Evolutionary conservation across 768 basidiomycete genomes (phyloP).

Genomic region (Exidia glandulosa): DNA sequence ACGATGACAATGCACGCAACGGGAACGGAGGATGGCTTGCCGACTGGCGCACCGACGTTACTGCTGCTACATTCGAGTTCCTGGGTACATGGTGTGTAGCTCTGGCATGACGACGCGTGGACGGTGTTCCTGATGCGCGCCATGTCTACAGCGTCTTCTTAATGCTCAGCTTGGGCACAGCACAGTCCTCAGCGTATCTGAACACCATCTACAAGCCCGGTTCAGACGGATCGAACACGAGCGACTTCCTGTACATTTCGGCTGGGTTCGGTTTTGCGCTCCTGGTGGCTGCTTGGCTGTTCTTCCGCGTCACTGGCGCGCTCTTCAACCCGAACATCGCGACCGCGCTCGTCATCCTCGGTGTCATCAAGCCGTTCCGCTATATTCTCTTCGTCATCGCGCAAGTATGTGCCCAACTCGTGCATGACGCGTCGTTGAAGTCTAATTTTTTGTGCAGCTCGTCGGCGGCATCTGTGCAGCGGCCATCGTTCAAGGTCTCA

Average conservation of each 20-base stretch:
- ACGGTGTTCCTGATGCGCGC: not conserved
- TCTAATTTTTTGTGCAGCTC: slow-evolving; percentile 17
- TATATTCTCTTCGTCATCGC: slow-evolving; percentile 51
- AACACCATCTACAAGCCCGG: not conserved
- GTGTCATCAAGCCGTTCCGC: slow-evolving; percentile 41
- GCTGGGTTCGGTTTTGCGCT: slow-evolving; percentile 37
- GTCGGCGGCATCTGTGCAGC: slow-evolving; percentile 49
- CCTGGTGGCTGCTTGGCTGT: slow-evolving; percentile 54
- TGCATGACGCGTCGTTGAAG: not conserved
- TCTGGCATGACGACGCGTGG: not conserved
- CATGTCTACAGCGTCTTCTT: not conserved
- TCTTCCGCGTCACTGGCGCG: slow-evolving; percentile 53
- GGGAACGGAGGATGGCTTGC: too few species aligned
- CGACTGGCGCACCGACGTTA: not conserved
- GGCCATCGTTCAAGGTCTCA: slow-evolving; percentile 41
- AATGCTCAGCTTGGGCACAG: not conserved
- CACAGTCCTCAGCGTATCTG: not conserved
- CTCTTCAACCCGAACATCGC: slow-evolving; percentile 58
- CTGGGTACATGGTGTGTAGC: not conserved
- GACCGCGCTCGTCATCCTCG: slow-evolving; percentile 46
- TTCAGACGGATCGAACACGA: not conserved
- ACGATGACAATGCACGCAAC: too few species aligned
- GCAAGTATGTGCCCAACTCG: slow-evolving; percentile 20
- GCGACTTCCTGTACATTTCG: not conserved
- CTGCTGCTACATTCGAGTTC: not conserved